Percentiles rank a stretch among this genome's conserved stretches.
Conservation (phyloP, 441 rosid species). For the Capsella rubella region DNA sequence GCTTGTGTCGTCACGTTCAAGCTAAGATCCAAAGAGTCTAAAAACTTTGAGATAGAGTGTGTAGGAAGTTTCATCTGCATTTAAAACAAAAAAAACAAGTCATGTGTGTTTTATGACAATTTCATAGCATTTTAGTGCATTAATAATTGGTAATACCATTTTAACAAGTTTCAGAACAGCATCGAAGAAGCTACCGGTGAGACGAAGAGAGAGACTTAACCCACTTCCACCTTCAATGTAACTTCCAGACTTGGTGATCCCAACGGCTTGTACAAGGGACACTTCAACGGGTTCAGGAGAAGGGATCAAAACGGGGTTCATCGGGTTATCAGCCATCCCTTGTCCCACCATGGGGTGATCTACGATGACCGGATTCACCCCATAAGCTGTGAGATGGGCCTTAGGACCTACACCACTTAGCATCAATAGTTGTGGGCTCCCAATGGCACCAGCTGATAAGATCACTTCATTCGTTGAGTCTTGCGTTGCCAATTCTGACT, state of each 20-base stretch:
- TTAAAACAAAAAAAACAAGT: neutral
- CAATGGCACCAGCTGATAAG: constrained; percentile 56
- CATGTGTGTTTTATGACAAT: neutral
- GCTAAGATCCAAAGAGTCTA: constrained; percentile 36
- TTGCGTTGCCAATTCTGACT: constrained; percentile 40
- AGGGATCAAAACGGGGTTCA: constrained; percentile 55
- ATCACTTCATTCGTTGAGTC: constrained; percentile 45
- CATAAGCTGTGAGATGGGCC: constrained; percentile 42
- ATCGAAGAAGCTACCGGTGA: constrained; percentile 37
- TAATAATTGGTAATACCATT: constrained; percentile 34
- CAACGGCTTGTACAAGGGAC: constrained; percentile 61
- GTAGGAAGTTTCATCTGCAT: constrained; percentile 32
- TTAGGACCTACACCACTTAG: constrained; percentile 60
- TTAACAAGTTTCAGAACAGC: constrained; percentile 25
- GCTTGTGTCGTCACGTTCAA: constrained; percentile 45
- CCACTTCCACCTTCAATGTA: constrained; percentile 60
- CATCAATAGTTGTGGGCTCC: constrained; percentile 61
- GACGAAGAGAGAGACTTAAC: constrained; percentile 40
- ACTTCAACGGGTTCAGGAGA: constrained; percentile 56
- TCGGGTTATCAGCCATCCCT: constrained; percentile 65
- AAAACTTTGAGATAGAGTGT: constrained; percentile 35
- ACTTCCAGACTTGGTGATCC: constrained; percentile 54
- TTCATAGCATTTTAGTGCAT: neutral
- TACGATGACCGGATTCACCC: constrained; percentile 42
- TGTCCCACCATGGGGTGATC: constrained; percentile 62